phyloP scores from a whole-genome alignment of 2,329 filamentous ascomycete genomes.

The Claviceps sorghi region DNA sequence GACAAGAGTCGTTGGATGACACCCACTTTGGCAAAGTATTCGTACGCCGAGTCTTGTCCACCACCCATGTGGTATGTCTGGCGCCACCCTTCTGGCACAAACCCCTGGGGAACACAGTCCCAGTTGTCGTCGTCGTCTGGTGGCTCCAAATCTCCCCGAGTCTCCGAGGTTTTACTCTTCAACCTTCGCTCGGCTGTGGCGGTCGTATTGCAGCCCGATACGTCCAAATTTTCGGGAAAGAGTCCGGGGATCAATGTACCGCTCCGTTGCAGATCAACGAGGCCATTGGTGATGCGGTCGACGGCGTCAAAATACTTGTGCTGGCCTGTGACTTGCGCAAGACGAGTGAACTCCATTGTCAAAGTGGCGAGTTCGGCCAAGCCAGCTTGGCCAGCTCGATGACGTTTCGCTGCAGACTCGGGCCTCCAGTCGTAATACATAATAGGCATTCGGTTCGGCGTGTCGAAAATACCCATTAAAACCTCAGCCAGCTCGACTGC shows the following conservation, averaged over 20 bases:
- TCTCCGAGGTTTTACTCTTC: conserved; percentile 20
- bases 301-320: conserved; percentile 82
- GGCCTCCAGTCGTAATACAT: conserved; percentile 69
- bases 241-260: conserved; percentile 60
- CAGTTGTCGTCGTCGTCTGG: conserved; percentile 21
- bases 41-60: conserved; percentile 55
- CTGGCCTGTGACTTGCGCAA: conserved; percentile 72
- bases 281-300: conserved; percentile 66
- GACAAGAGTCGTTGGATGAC: not conserved
- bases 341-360: conserved; percentile 74
- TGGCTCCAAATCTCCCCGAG: conserved; percentile 6
- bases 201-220: conserved; percentile 59
- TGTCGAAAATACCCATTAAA: conserved; percentile 73
- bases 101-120: conserved; percentile 45
- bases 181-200: conserved; percentile 18
- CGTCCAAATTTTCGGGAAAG: conserved; percentile 66
- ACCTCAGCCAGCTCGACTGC: conserved; percentile 68
- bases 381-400: conserved; percentile 43
- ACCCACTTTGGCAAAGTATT: conserved; percentile 50
- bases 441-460: conserved; percentile 83
- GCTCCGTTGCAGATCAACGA: conserved; percentile 58
- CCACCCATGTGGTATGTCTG: conserved; percentile 48
- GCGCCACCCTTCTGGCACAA: conserved; percentile 32
- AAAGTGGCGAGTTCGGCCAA: conserved; percentile 66
- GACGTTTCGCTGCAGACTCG: conserved; percentile 45